These are phyloP conservation scores for Metschnikowia chrysomelidarum DNA, from an alignment of 805 yeast species.

Conservation along the genomic window DNA sequence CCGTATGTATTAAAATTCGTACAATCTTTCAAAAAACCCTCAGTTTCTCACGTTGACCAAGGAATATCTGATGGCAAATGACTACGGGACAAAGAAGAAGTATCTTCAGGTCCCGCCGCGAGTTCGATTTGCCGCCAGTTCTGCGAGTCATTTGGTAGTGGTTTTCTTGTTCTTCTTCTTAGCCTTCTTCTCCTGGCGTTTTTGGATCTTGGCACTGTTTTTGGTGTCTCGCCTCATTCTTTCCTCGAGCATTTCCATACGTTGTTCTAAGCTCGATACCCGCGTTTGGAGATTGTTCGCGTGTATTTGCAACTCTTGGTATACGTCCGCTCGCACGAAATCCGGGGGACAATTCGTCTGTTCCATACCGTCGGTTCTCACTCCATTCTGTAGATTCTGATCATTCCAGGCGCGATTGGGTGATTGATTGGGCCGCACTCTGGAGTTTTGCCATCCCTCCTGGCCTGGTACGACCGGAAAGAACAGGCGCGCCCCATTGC, in stretches of 20 bases:
- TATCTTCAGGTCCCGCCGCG: no score
- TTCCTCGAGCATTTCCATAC: conserved; percentile 12
- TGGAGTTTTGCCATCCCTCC: conserved; percentile 6
- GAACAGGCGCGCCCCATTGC: neutral
- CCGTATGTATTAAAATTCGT: no score
- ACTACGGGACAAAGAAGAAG: no score
- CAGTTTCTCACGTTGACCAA: no score
- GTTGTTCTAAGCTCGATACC: conserved; percentile 11
- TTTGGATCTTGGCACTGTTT: conserved; percentile 5
- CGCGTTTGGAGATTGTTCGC: conserved; percentile 31
- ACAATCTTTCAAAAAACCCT: no score
- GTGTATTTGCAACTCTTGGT: conserved; percentile 33
- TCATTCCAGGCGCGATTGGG: neutral
- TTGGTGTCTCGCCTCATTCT: conserved; percentile 9
- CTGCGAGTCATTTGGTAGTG: neutral
- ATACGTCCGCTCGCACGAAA: conserved; percentile 12
- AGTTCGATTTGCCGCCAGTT: no score
- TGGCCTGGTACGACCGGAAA: conserved; percentile 3
- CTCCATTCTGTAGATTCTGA: neutral
- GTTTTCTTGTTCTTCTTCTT: conserved; percentile 7
- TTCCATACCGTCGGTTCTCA: conserved; percentile 1
- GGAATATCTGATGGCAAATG: no score
- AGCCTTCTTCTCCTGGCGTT: conserved; percentile 9
- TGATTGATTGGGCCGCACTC: neutral
- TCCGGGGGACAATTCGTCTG: conserved; percentile 2